phyloP scores from a whole-genome alignment of 2,329 filamentous ascomycete genomes.

The Bisporella sp. region DNA sequence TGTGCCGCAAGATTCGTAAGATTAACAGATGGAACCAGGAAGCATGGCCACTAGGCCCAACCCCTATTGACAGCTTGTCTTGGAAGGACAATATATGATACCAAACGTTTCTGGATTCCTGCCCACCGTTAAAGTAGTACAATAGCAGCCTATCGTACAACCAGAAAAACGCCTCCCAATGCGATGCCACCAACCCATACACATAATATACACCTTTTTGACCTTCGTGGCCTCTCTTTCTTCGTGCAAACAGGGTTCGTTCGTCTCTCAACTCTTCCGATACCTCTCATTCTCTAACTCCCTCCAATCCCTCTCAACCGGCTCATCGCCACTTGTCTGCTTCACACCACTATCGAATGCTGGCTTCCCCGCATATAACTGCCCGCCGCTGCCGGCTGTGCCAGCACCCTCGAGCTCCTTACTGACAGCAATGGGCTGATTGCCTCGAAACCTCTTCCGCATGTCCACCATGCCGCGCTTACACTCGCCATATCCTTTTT shows the following conservation, averaged over 20 bases:
- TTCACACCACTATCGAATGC: conserved; percentile 60
- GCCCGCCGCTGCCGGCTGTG: conserved; percentile 34
- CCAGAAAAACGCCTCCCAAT: neutral
- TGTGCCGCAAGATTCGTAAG: too few relatives aligned
- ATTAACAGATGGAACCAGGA: too few relatives aligned
- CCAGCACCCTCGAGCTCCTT: conserved; percentile 53
- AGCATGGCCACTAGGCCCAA: too few relatives aligned
- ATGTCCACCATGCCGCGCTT: conserved; percentile 96
- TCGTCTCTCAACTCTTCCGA: conserved; percentile 24
- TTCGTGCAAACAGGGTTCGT: neutral
- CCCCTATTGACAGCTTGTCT: too few relatives aligned
- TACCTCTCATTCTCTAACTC: conserved; percentile 59
- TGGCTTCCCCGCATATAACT: conserved; percentile 73
- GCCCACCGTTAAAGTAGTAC: too few relatives aligned
- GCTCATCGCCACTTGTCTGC: conserved; percentile 62
- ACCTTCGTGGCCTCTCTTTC: neutral
- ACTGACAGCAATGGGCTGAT: conserved; percentile 68
- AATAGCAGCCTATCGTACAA: too few relatives aligned
- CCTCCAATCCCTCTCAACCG: conserved; percentile 53
- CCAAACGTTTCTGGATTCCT: too few relatives aligned
- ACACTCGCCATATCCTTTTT: conserved; percentile 90
- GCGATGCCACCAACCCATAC: neutral
- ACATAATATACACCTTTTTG: neutral
- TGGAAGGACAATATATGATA: too few relatives aligned
- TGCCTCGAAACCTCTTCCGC: conserved; percentile 95